Base-by-base conservation (phyloP, 2,329 filamentous ascomycete species). In the Stachybotrys elegans region DNA sequence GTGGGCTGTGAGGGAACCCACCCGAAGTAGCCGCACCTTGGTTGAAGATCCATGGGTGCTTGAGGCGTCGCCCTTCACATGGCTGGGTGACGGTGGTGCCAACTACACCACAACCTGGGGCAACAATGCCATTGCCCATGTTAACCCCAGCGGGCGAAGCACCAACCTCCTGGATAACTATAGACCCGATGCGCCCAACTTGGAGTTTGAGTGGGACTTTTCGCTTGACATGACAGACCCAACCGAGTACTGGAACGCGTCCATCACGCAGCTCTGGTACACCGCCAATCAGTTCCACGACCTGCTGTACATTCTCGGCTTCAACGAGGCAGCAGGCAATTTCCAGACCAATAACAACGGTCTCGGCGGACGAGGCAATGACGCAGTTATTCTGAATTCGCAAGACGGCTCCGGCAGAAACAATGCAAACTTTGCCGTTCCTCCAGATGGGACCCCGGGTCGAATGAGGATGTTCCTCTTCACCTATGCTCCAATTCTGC, bases 391-490 rank as follows among this genome's bases (percentile, higher is more conserved):
- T 46, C 64, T 80, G 32, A 78, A 79, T 48, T 60, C 76, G 0
- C 79, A 83, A 51, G 78, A 81, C 45, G 77, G 75, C 22, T 66
- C 66, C 1, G 72, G 68, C 16, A 68, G 61, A 2, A 76, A 82
- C 64, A 81, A 81, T 47, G 78, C 78, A 46, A 73, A 78, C 61
- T 81, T 81, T 49, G 68, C 70, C 5, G 78, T 77, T 0, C 76
- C 73, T 0, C 64, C 68, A 0, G 77, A 80, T 48, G 76, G 76
- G 9, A 57, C 64, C 32, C 59, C 62, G 3, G 72, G 71, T 13
- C 70, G 76, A 22, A 81, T 83, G 78, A 59, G 72, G 21, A 81
- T 81, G 77, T 80, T 72, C 55, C 58, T 81, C 40, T 83, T 75
- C 74, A 72, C 66, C 8, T 51, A 53, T 9, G 67, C 71, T 6